These are phyloP conservation scores for Hygrophila difformis DNA, from an alignment of 257 asterid genomes.

Conservation along the genomic window DNA sequence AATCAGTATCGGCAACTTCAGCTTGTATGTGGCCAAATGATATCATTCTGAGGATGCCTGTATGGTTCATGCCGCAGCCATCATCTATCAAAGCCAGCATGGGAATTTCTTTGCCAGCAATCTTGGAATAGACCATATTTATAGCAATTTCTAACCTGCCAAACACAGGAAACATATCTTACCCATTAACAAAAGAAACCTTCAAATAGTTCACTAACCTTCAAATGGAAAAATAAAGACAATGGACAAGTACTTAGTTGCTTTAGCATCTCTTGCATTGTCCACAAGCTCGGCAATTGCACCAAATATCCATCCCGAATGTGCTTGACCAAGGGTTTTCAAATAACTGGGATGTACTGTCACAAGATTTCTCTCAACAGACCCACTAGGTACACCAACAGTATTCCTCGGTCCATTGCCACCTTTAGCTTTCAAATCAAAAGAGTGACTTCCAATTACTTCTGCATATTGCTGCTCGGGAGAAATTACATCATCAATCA, in stretches of 20 bases:
- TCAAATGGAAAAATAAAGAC: too few relatives aligned
- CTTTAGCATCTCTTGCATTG: slow-evolving; percentile 76
- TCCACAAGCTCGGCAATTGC: slow-evolving; percentile 86
- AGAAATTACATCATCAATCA: slow-evolving; percentile 25
- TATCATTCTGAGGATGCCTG: slow-evolving; percentile 52
- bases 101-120: slow-evolving; percentile 43
- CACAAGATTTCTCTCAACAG: slow-evolving; percentile 38
- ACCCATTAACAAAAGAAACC: slow-evolving; percentile 3
- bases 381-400: slow-evolving; percentile 11
- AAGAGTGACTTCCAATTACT: slow-evolving; percentile 24
- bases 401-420: slow-evolving; percentile 20
- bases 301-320: slow-evolving; percentile 83
- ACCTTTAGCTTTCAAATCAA: slow-evolving; percentile 20
- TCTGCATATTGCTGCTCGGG: slow-evolving; percentile 18
- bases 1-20: slow-evolving; percentile 41
- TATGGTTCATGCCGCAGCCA: slow-evolving; percentile 72
- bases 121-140: slow-evolving; percentile 32
- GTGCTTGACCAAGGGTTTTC: slow-evolving; percentile 70
- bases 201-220: background rate
- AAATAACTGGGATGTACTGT: slow-evolving; percentile 63
- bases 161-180: slow-evolving; percentile 6
- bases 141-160: slow-evolving; percentile 52
- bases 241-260: slow-evolving; percentile 45
- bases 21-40: slow-evolving; percentile 66
- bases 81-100: slow-evolving; percentile 64